phyloP scores from a whole-genome alignment of 768 basidiomycete species.

The Harrya chromipes region DNA sequence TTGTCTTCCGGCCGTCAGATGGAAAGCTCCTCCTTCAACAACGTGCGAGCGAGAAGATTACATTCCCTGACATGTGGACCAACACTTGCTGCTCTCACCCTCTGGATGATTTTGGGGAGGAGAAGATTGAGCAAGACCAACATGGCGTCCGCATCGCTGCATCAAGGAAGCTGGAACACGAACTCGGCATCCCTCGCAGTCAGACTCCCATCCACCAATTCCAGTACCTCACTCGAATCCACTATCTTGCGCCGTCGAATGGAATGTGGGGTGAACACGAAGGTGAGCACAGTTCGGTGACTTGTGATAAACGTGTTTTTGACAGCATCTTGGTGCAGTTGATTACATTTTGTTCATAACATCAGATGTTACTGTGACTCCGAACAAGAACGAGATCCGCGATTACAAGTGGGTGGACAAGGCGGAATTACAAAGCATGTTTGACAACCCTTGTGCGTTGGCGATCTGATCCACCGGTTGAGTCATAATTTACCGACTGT shows the following conservation, averaged over 20 bases:
- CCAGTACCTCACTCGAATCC: conserved; percentile 93
- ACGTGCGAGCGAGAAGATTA: conserved; percentile 97
- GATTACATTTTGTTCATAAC: conserved; percentile 98
- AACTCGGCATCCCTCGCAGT: conserved; percentile 81
- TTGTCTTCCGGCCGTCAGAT: conserved; percentile 92
- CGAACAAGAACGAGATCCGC: conserved; percentile 89
- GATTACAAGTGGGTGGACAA: conserved; percentile 90
- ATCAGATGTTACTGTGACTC: conserved; percentile 74
- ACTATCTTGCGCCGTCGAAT: conserved; percentile 92
- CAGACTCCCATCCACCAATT: conserved; percentile 84
- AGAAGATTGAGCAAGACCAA: conserved; percentile 74
- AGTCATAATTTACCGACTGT: not conserved
- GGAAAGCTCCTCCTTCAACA: conserved; percentile 93
- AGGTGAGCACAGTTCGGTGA: conserved; percentile 47
- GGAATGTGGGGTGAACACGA: conserved; percentile 99
- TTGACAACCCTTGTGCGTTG: conserved; percentile 66
- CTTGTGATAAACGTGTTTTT: not conserved
- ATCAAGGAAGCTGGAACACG: conserved; percentile 92
- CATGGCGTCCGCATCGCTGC: conserved; percentile 88
- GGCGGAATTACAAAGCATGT: conserved; percentile 88
- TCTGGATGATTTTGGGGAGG: conserved; percentile 83
- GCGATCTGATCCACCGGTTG: not conserved
- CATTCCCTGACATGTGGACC: conserved; percentile 99
- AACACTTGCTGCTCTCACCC: conserved; percentile 99
- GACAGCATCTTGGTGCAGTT: conserved; percentile 49